Evolutionary conservation across 2,329 filamentous ascomycete genomes (phyloP).

Genomic region (Xylaria sp.): DNA sequence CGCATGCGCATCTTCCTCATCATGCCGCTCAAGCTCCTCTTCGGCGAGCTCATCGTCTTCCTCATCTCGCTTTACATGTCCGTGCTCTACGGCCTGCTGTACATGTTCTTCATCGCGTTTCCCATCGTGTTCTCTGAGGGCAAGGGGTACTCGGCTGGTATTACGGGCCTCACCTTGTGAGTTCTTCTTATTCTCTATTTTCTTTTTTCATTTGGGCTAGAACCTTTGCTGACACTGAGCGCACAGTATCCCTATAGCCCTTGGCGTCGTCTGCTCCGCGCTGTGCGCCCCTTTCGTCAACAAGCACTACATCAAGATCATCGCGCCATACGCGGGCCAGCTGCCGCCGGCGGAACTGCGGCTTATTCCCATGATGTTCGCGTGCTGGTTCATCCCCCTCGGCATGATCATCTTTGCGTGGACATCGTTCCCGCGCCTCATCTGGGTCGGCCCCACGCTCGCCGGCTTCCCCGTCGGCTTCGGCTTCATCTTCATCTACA

Average conservation of each 20-base stretch:
- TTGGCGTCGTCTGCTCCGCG: conserved; percentile 74
- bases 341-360: conserved; percentile 75
- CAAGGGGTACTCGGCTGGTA: conserved; percentile 77
- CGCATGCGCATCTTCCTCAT: conserved; percentile 76
- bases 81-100: conserved; percentile 75
- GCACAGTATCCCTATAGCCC: conserved; percentile 69
- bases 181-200: background rate
- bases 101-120: conserved; percentile 78
- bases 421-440: conserved; percentile 67
- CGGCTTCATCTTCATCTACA: conserved; percentile 84
- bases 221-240: conserved; percentile 11
- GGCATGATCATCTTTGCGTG: conserved; percentile 65
- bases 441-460: conserved; percentile 74
- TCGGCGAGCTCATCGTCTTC: conserved; percentile 83
- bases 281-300: conserved; percentile 75
- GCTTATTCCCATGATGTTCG: conserved; percentile 81
- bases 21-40: conserved; percentile 84
- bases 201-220: background rate
- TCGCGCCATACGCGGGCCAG: conserved; percentile 35
- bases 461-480: conserved; percentile 77
- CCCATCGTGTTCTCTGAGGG: conserved; percentile 76
- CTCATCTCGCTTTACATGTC: conserved; percentile 86
- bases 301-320: conserved; percentile 70
- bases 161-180: conserved; percentile 79
- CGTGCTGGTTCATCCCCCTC: conserved; percentile 72